Evolutionary conservation across 2,329 filamentous ascomycete genomes (phyloP), one percentile per base, ranked within the genome.

Genomic region (Neofusicoccum laricinum): DNA sequence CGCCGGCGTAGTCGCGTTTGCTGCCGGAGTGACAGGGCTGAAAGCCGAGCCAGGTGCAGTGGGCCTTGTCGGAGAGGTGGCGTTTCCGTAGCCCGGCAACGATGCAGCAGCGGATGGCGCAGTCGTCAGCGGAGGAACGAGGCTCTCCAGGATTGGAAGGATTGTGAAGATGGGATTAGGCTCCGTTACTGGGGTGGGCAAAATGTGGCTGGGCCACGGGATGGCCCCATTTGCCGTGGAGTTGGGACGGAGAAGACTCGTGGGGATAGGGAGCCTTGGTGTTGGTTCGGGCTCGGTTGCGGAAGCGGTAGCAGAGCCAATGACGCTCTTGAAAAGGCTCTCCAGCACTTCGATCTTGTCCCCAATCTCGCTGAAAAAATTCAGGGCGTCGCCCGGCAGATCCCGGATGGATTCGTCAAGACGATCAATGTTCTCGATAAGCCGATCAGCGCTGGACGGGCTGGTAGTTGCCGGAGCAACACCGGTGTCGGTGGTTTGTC

Each of bases 381-480:
- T 58, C 43, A 57, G 25, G 41, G 62, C 50, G 14, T 64, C 62
- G n/a, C 34, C 38, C 17, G 62, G 62, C 7, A 64, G 41, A 17
- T 64, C 30, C n/a, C 41, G 41, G 17, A 61, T 40, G 21, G 62
- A 57, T 11, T 64, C 50, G 21, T 64, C 51, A 10, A 64, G 62
- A 10, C 32, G 40, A 14, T 64, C 62, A 46, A 64, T 64, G 43
- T 64, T 51, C 15, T 58, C 34, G 36, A 64, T 49, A 8, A 64
- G 30, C 5, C 50, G 48, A 63, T 63, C 61, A 7, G 61, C 61
- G 17, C 15, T 21, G 25, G 61, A 63, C 8, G 2, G 15, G n/a
- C 25, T 46, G 55, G 48, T 63, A 36, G 61, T 53, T 63, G 61
- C 61, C 46, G 48, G 48, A 38, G 48, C 61, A 63, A 45, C 38